Percentiles rank a stretch among this genome's conserved stretches.
These are phyloP conservation scores for Goniomonas avonlea DNA, from an alignment of 78 protist species.

Conservation along the genomic window DNA sequence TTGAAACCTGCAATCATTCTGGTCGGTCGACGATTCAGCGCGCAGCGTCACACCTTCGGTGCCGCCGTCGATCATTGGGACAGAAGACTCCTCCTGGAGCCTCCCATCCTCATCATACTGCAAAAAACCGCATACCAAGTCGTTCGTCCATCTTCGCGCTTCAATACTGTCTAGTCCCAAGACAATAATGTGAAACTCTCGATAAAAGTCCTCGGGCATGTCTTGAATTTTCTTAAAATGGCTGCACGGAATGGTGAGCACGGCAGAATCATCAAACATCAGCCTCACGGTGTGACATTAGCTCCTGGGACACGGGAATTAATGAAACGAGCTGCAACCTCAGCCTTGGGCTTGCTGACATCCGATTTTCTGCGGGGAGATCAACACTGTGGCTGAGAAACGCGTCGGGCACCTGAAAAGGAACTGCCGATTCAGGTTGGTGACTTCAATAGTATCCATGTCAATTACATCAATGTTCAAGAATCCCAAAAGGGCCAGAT, in stretches of 20 bases:
- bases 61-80: slow-evolving; percentile 94
- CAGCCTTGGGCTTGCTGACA: slow-evolving; percentile 88
- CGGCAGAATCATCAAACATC: too few relatives aligned
- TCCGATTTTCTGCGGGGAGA: slow-evolving; percentile 53
- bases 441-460: slow-evolving; percentile 83
- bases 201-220: slow-evolving; percentile 62
- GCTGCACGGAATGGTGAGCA: slow-evolving; percentile 17
- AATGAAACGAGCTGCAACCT: slow-evolving; percentile 85
- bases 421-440: slow-evolving; percentile 92
- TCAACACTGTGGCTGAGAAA: too few relatives aligned
- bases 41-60: slow-evolving; percentile 75
- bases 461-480: slow-evolving; percentile 84
- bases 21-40: not conserved
- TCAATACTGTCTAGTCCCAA: slow-evolving; percentile 92
- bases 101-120: not conserved
- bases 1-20: slow-evolving; percentile 54
- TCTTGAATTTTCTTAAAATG: slow-evolving; percentile 77
- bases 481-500: slow-evolving; percentile 87
- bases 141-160: slow-evolving; percentile 91
- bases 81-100: slow-evolving; percentile 41
- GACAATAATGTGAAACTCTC: slow-evolving; percentile 77
- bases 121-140: slow-evolving; percentile 42
- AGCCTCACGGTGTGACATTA: slow-evolving; percentile 71
- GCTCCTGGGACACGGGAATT: slow-evolving; percentile 74
- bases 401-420: slow-evolving; percentile 58